Evolutionary conservation across 306 rosid species (phyloP).

Genomic region (Glycine latifolia): DNA sequence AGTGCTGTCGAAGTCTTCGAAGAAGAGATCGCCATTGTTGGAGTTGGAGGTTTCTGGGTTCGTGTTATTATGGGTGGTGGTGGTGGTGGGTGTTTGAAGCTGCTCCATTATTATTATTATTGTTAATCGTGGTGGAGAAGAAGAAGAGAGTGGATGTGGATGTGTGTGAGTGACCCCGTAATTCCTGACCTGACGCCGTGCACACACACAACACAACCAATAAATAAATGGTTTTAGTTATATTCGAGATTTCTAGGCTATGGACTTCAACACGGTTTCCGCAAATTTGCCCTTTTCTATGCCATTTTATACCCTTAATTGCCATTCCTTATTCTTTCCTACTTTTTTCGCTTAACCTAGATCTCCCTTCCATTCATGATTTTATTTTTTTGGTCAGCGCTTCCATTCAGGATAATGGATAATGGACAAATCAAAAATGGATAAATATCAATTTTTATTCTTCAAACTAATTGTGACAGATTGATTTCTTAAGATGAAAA

Average conservation of each 20-base stretch:
- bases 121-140: neutral
- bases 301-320: conserved; percentile 27
- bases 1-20: conserved; percentile 76
- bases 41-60: conserved; percentile 38
- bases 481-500: too few relatives aligned
- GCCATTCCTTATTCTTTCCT: conserved; percentile 43
- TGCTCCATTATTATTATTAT: conserved; percentile 50
- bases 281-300: conserved; percentile 19
- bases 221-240: neutral
- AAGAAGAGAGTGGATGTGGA: neutral
- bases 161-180: neutral
- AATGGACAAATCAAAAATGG: too few relatives aligned
- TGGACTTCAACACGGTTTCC: neutral
- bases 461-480: too few relatives aligned
- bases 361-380: neutral
- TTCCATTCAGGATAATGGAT: too few relatives aligned
- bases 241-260: too few relatives aligned
- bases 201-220: neutral
- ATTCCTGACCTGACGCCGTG: conserved; percentile 2
- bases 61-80: conserved; percentile 42
- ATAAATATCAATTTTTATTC: too few relatives aligned
- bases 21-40: conserved; percentile 47
- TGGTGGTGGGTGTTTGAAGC: conserved; percentile 45
- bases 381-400: too few relatives aligned
- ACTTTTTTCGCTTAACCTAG: neutral